Evolutionary conservation across 2,329 filamentous ascomycete species (phyloP).

Genomic region (Trichoderma cornu-damae): DNA sequence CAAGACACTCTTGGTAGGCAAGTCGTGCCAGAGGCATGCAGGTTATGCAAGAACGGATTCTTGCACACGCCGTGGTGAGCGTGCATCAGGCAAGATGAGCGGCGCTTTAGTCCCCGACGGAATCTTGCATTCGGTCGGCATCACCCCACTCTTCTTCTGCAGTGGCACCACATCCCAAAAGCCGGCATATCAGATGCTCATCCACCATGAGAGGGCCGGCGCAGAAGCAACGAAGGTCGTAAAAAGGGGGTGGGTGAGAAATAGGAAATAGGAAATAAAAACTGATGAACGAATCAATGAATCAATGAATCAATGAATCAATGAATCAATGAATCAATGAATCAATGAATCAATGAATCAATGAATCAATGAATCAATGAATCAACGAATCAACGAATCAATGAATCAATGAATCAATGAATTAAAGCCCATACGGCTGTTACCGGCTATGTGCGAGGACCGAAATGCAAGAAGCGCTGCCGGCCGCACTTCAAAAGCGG

Average conservation of each 20-base stretch:
- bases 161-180: constrained; percentile 18
- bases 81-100: constrained; percentile 19
- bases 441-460: neutral
- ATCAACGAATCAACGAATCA: too few relatives aligned
- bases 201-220: neutral
- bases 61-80: constrained; percentile 17
- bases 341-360: too few relatives aligned
- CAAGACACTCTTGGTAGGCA: constrained; percentile 4
- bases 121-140: constrained; percentile 30
- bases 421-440: neutral
- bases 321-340: too few relatives aligned
- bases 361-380: too few relatives aligned
- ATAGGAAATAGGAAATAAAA: neutral
- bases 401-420: too few relatives aligned
- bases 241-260: too few relatives aligned
- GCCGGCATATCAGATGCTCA: constrained; percentile 18
- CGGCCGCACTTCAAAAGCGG: neutral
- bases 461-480: neutral
- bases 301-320: too few relatives aligned
- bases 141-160: constrained; percentile 18
- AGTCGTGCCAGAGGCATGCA: neutral
- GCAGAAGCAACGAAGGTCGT: neutral
- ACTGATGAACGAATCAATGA: too few relatives aligned
- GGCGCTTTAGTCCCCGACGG: constrained; percentile 23
- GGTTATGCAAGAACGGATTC: constrained; percentile 16